Base-by-base conservation (phyloP, 495 filamentous ascomycete species). In the Neohortaea acidophila region DNA sequence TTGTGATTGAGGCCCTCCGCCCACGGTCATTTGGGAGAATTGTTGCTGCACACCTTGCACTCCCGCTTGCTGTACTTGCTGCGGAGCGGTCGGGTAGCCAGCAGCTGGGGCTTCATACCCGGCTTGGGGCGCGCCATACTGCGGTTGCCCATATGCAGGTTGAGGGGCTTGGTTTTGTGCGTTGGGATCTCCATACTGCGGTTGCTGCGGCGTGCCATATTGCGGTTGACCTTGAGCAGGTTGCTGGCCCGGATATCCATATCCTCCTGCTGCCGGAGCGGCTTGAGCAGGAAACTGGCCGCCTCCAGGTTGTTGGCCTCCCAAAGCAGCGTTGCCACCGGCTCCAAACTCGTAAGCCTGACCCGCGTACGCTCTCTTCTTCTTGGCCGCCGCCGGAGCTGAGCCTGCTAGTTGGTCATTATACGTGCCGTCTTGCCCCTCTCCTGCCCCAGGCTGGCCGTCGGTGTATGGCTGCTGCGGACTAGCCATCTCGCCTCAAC, bases 271-370 rank as follows among this genome's bases (percentile, higher is more conserved):
- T 14, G 53, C 35, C 1, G 48, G 44, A 15, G 33, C 22, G 24
- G 35, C 32, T 11, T 36, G 33, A n/a, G 36, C 45, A 13, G 45
- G 36, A 24, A 33, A 46, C 26, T 38, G 32, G 18, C 20, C 36
- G n/a, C 37, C 38, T 12, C 57, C 58, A 63, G 51, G 51, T 60
- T 46, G 49, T 52, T 78, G 74, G 33, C 67, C 70, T 44, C 69
- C 72, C 29, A 75, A 54, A 12, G 63, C 79, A 36, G 82, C 75
- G 72, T 97, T 97, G 51, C 79, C 81, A 48, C 89, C 89, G 21
- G 72, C 72, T 22, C 80, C 86, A 53, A 96, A 85, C 9, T 94
- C 91, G 57, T 87, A 97, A 4, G 86, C 87, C 56, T 85, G 79
- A 19, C 82, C 83, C 18, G 91, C 89, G 65, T 97, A 97, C 28